Base-by-base conservation (phyloP, 1,284 basidiomycete genomes). In the Puccinia triticina region DNA sequence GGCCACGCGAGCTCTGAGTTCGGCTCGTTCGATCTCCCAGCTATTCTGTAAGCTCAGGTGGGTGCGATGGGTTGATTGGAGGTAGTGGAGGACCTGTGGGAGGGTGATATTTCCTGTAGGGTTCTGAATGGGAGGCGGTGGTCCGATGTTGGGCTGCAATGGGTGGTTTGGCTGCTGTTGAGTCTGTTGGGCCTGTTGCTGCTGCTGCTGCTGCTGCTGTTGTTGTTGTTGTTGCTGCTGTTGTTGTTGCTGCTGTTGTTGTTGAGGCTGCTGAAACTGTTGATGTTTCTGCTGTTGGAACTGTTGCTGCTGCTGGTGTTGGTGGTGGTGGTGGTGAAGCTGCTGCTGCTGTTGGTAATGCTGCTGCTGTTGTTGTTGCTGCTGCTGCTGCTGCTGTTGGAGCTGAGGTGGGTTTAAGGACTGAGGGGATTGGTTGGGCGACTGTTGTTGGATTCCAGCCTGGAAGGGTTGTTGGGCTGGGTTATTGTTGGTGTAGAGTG, bases 11-110 rank as follows among this genome's bases (percentile, higher is more conserved):
- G 96, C 95, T 93, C 96, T 91, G 95, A 99, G 97, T 88, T 99
- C 96, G 50, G 97, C 96, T 85, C 96, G 90, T 89, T 99, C 96
- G 86, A 99, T 99, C 90, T 98, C 96, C 96, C 96, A 99, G 88
- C 98, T 96, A 87, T 99, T 99, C 85, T 96, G 91, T 88, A 99
- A 96, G 87, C 94, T 92, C 87, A 98, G 96, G 84, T 88, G 88
- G 26, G 94, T 90, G 84, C 97, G 90, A 94, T 96, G 98, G 90
- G 99, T 97, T 77, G 94, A 94, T 89, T 99, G 97, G 72, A 99
- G 90, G 88, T 95, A 98, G 89, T 99, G 96, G 83, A 99, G 90
- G 82, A 98, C 95, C 86, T 92, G 94, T 12, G 96, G 95, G 83
- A 99, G 92, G 64, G 93, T 96, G 88, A 93, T 94, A 88, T 95